Base-by-base conservation (phyloP, 495 filamentous ascomycete genomes). In the Xeromyces bisporus region DNA sequence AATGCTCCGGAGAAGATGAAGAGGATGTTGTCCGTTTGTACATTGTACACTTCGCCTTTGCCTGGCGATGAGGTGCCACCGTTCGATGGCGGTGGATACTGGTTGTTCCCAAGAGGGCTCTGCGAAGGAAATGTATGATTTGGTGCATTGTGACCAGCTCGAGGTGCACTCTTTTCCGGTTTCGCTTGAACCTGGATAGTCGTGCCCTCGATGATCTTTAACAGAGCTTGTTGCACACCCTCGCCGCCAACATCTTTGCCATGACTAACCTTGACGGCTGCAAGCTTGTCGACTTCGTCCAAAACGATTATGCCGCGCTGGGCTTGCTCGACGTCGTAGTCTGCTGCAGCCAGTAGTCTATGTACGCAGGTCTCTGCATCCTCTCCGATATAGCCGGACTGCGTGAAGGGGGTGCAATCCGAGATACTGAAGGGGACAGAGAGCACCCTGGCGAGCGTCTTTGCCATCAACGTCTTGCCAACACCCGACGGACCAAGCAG, bases 1-100 rank as follows among this genome's bases (percentile, higher is more conserved):
- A 97, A 97, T 7, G 89, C 89, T 10, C 89, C 89, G 9, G 85
- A 86, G 52, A 84, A 93, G 28, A 97, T 78, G 51, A 97, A 97
- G 11, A 97, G 67, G 34, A 97, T 97, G 40, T 93, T 93, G 35
- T 85, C 81, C 0, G 89, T 97, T 39, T 85, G 78, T 26, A 97
- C 72, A 32, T 80, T 91, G 56, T 78, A 94, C 9, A 80, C 70
- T 46, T 96, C 89, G 6, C 75, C 71, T 50, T 92, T 93, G 1
- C 60, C 57, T 4, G 65, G 46, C 40, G 57, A 46, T 15, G 41
- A 49, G n/a, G n/a, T n/a, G n/a, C 40, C 37, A 13, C 50, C 46
- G 12, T 47, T 49, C 14, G 56, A 49, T 8, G 58, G 46, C 15
- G 56, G 48, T 14, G 56, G 48, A 13, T 54, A 56, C 7, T 57